phyloP scores from a whole-genome alignment of 805 yeast genomes.

The Lachancea waltii region DNA sequence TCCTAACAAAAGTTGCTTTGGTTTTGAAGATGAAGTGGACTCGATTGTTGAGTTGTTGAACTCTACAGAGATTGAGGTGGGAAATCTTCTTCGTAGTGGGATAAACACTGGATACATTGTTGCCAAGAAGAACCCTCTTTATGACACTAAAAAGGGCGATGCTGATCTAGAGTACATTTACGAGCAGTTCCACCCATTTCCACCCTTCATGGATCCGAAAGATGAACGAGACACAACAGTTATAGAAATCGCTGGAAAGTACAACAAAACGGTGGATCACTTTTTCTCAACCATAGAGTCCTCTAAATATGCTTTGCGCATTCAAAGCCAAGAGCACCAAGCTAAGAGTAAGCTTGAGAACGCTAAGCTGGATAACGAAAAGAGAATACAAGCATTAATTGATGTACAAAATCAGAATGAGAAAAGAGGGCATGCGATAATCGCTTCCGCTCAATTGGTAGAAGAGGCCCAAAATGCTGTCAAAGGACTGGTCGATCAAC shows the following conservation, averaged over 20 bases:
- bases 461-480: slow-evolving; percentile 67
- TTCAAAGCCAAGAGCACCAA: slow-evolving; percentile 68
- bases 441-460: slow-evolving; percentile 59
- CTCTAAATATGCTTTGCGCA: slow-evolving; percentile 63
- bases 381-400: slow-evolving; percentile 59
- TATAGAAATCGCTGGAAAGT: slow-evolving; percentile 47
- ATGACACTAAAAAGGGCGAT: slow-evolving; percentile 35
- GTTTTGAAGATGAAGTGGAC: slow-evolving; percentile 25
- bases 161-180: slow-evolving; percentile 44
- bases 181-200: slow-evolving; percentile 67
- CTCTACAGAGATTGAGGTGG: slow-evolving; percentile 41
- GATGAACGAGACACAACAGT: slow-evolving; percentile 32
- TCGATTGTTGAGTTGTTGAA: slow-evolving; percentile 40
- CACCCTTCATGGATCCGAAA: slow-evolving; percentile 39
- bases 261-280: slow-evolving; percentile 73
- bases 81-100: slow-evolving; percentile 29
- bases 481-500: slow-evolving; percentile 61
- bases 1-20: slow-evolving; percentile 37
- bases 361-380: slow-evolving; percentile 67
- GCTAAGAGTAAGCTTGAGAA: slow-evolving; percentile 69
- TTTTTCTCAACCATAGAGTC: slow-evolving; percentile 84
- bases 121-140: slow-evolving; percentile 50
- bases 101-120: slow-evolving; percentile 53
- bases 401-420: slow-evolving; percentile 58
- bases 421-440: slow-evolving; percentile 66